Evolutionary conservation across 148 eudicot genomes (phyloP).

Genomic region (Amaranthus palmeri): DNA sequence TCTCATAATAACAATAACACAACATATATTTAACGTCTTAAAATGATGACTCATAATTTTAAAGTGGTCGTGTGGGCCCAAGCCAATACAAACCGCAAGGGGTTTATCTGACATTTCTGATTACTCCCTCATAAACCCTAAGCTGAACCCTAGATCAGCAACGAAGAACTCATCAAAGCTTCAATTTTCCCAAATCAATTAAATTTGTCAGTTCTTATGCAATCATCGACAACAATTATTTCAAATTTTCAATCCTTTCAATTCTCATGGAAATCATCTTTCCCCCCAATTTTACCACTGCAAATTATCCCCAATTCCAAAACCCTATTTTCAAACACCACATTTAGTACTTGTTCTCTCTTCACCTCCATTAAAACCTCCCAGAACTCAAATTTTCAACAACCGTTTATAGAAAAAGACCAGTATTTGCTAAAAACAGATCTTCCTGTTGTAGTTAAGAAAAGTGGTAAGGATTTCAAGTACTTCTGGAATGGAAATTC

Average conservation of each 20-base stretch:
- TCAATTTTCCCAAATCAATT: background rate
- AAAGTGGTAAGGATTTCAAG: conserved; percentile 44
- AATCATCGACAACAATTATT: conserved; percentile 11
- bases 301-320: conserved; percentile 2
- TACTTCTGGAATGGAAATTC: conserved; percentile 52
- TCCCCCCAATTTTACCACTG: conserved; percentile 14
- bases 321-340: conserved; percentile 18
- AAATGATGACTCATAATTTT: too few species aligned
- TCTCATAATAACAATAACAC: too few species aligned
- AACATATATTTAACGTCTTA: too few species aligned
- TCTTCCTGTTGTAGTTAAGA: conserved; percentile 54
- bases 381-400: conserved; percentile 17
- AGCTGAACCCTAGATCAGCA: too few species aligned
- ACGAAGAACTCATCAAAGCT: background rate
- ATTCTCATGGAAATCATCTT: conserved; percentile 38
- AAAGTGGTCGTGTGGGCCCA: too few species aligned
- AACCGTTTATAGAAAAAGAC: conserved; percentile 21
- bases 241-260: conserved; percentile 12
- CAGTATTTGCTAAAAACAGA: conserved; percentile 21
- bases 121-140: too few species aligned
- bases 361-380: conserved; percentile 20
- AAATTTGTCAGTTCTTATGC: conserved; percentile 18
- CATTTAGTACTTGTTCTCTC: conserved; percentile 10
- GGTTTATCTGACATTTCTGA: too few species aligned
- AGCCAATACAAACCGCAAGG: too few species aligned